Percentiles rank a stretch among this genome's conserved stretches.
phyloP scores from a whole-genome alignment of 257 asterid species.

The Fraxinus pennsylvanica region DNA sequence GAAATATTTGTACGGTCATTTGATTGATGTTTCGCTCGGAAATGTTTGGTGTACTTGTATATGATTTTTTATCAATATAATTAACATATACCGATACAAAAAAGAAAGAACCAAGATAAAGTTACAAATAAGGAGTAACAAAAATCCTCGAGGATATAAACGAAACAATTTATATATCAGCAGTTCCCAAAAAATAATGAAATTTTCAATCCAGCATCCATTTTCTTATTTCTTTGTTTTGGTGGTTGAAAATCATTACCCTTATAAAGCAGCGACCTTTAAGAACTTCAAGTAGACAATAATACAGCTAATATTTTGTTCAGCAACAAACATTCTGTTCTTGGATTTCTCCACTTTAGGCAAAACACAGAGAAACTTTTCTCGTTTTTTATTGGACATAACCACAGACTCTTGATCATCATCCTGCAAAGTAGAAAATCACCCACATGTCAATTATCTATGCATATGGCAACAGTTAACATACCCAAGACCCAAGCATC shows the following conservation, averaged over 20 bases:
- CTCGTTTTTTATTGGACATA: constrained; percentile 74
- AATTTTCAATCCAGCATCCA: background rate
- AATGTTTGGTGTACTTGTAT: no score
- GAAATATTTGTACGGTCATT: no score
- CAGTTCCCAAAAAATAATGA: background rate
- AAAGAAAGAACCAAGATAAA: constrained; percentile 15
- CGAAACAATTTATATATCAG: background rate
- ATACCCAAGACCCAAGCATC: background rate
- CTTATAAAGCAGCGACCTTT: constrained; percentile 77
- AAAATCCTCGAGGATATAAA: constrained; percentile 7
- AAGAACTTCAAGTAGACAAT: constrained; percentile 22
- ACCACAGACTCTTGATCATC: constrained; percentile 75
- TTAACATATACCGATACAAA: background rate
- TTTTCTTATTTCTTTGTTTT: constrained; percentile 10
- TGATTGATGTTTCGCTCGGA: no score
- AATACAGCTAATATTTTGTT: constrained; percentile 81
- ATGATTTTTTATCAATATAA: background rate
- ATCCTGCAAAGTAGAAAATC: constrained; percentile 51
- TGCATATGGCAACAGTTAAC: background rate
- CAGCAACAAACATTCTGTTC: constrained; percentile 64
- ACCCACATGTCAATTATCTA: constrained; percentile 3
- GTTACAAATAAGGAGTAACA: constrained; percentile 9
- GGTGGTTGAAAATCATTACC: constrained; percentile 43
- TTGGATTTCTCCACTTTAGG: constrained; percentile 83
- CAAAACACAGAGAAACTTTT: constrained; percentile 72